Evolutionary conservation across 345 rosid species (phyloP), one percentile per base, ranked within the genome.

Genomic region (Murraya paniculata): DNA sequence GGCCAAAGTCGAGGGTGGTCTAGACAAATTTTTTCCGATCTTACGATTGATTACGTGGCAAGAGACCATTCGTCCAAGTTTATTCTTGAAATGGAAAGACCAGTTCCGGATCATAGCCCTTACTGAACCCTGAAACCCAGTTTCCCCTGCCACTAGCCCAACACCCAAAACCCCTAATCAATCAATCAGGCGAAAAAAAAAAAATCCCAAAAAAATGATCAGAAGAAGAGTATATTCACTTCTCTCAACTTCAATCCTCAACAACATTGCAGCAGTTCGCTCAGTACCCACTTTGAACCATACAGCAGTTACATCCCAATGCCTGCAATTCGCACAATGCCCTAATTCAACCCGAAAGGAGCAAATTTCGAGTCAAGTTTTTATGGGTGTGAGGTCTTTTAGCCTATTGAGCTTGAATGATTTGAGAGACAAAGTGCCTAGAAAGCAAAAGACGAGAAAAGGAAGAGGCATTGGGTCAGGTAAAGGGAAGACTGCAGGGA

Each of bases 391-490:
- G 4, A 86, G 96, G 77, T 80, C 87, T 36, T 95, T 86, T 55
- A 94, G 97, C 77, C 79, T 96, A 24, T 79, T 96, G 87, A 87
- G 89, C 83, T 83, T 96, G 85, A 96, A 96, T 81, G 99, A 96
- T 83, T 82, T 96, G 80, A 88, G 95, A 83, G 97, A 86, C 73
- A 92, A 84, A 55, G 83, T 92, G 33, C 97, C 98, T n/a, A 90
- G 94, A 86, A 96, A 96, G 88, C 94, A 89, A 81, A 92, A 88
- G 88, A 94, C 93, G 71, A 89, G 98, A 89, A 96, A 96, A 80
- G 98, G 98, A 4, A 90, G 99, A 78, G 99, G 99, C 27, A 96
- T 94, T 81, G 99, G 99, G 66, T 96, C 99, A 3, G 98, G 99
- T 13, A 90, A 94, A 80, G 98, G 98, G 27, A 94, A 96, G 88